Evolutionary conservation across 2,329 filamentous ascomycete species (phyloP).

Genomic region (Conoideocrella luteorostrata): DNA sequence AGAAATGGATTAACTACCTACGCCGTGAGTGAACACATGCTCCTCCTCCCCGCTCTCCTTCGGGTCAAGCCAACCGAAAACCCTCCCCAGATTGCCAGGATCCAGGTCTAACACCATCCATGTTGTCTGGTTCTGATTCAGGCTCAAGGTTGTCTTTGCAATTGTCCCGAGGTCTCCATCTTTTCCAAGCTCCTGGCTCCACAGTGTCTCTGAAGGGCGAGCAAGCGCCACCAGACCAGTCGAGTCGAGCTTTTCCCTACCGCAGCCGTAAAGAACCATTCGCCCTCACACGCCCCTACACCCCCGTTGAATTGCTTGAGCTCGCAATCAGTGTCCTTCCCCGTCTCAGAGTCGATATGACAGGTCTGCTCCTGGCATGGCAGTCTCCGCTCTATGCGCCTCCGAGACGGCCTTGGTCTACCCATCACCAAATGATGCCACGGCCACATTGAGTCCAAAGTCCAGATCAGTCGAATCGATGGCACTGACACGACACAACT

Average conservation of each 20-base stretch:
- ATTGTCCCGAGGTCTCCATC: too few relatives aligned
- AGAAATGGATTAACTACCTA: too few relatives aligned
- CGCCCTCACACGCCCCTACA: neutral
- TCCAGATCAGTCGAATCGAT: slow-evolving; percentile 11
- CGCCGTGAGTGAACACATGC: neutral
- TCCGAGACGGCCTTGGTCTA: slow-evolving; percentile 18
- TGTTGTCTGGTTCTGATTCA: too few relatives aligned
- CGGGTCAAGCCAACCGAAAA: slow-evolving; percentile 5
- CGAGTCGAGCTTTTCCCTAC: too few relatives aligned
- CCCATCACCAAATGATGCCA: slow-evolving; percentile 19
- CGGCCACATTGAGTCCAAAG: slow-evolving; percentile 8
- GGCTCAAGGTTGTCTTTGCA: too few relatives aligned
- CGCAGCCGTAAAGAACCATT: too few relatives aligned
- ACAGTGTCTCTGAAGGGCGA: slow-evolving; percentile 8
- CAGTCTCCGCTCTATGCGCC: slow-evolving; percentile 12
- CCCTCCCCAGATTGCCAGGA: neutral
- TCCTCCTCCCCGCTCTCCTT: too few relatives aligned
- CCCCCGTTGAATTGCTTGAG: slow-evolving; percentile 1
- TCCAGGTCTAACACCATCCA: neutral
- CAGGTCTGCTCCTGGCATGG: slow-evolving; percentile 23
- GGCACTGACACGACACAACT: slow-evolving; percentile 12
- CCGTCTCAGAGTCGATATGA: slow-evolving; percentile 28
- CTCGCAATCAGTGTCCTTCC: slow-evolving; percentile 15
- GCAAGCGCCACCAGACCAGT: slow-evolving; percentile 9
- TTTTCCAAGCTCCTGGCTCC: neutral